Evolutionary conservation across 805 yeast genomes (phyloP), one percentile per base, ranked within the genome.

Genomic region (Wickerhamiella lipophila): DNA sequence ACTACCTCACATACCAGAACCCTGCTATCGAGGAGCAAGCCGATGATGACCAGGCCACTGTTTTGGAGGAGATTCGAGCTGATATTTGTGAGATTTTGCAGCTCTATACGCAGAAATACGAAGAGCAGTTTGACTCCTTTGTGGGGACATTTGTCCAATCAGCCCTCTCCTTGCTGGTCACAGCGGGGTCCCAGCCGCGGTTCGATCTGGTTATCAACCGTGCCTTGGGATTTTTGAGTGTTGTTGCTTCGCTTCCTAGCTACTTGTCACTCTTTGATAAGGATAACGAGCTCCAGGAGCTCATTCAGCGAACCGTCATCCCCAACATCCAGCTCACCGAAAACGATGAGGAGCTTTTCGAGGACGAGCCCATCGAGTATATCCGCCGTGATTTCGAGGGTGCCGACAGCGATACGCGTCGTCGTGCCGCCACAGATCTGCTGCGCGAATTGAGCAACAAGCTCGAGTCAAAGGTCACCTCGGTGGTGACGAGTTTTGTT

Each of bases 381-480:
- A 88, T 88, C 18, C 76, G 97, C 59, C 75, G 95, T 53, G 98
- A 92, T 64, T 70, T 94, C 42, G 98, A 94, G 66, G 97, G 97
- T 5, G 80, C 95, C 0, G 97, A 89, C 62, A 76, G 82, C 12
- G 97, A 88, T 60, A 81, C 96, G 1, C 77, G 99, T 65, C 75
- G 96, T 64, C 78, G 94, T 57, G 79, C 95, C 0, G 79, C 96
- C n/a, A 84, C 94, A 1, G 96, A 86, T 59, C 87, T 92, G 60
- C 69, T 92, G 56, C 76, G 94, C 53, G 95, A 86, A 57, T 72
- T 92, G 56, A 85, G 87, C 57, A 83, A 79, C 43, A 80, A 78
- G 48, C 79, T 84, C 60, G 87, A 87, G 56, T 73, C 75, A 32
- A 64, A 77, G 23, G 81, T 85, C 22, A 88, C 97, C 0, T 72